These are phyloP conservation scores for Yarrowia sp. DNA, from an alignment of 805 yeast species.

Conservation along the genomic window DNA sequence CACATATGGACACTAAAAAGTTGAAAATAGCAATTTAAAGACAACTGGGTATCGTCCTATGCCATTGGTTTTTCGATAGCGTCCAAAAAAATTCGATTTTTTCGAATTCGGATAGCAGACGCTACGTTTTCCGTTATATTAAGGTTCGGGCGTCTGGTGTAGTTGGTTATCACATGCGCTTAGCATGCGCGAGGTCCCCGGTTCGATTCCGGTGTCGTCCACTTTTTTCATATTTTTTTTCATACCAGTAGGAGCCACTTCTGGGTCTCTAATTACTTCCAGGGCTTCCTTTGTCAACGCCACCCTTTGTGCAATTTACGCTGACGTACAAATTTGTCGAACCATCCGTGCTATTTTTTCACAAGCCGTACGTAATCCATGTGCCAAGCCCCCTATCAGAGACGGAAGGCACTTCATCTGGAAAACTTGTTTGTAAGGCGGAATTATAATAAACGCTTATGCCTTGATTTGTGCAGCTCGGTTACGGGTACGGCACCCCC, in stretches of 20 bases:
- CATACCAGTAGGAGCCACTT: too few species aligned
- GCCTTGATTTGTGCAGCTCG: neutral
- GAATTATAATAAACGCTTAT: neutral
- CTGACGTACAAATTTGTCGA: neutral
- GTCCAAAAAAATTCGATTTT: neutral
- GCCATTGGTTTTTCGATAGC: neutral
- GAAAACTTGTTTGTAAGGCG: too few species aligned
- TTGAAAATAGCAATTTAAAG: neutral
- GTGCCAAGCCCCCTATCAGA: constrained; percentile 7
- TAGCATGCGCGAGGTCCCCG: constrained; percentile 25
- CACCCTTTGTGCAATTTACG: neutral
- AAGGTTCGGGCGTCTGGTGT: constrained; percentile 10
- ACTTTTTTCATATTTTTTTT: neutral
- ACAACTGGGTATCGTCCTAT: neutral
- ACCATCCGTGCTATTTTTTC: neutral
- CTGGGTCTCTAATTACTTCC: too few species aligned
- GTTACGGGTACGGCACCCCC: neutral
- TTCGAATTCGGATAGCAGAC: neutral
- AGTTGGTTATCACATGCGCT: constrained; percentile 23
- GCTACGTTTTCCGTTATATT: neutral
- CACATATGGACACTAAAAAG: too few species aligned
- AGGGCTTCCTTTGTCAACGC: too few species aligned
- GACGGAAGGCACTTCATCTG: too few species aligned
- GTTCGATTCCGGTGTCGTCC: constrained; percentile 24
- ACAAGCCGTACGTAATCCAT: neutral